Percentiles rank a stretch among this genome's conserved stretches.
Evolutionary conservation across 306 rosid genomes (phyloP).

Genomic region (Corylus heterophylla): DNA sequence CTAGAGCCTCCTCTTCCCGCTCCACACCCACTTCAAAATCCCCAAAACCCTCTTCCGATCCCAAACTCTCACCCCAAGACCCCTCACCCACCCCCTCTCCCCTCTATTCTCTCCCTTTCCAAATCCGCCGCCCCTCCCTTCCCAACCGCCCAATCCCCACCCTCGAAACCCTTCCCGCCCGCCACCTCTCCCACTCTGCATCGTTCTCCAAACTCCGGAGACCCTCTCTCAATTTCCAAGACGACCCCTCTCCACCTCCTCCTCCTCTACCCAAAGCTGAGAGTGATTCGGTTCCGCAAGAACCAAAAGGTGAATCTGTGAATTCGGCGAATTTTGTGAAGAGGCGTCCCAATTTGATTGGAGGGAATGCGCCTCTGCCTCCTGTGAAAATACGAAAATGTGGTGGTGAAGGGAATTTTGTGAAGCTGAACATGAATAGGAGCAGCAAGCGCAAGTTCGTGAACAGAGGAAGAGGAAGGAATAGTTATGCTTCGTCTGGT

Average conservation of each 20-base stretch:
- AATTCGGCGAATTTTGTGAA: conserved; percentile 20
- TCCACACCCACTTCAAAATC: conserved; percentile 38
- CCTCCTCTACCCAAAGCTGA: conserved; percentile 16
- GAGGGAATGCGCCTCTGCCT: conserved; percentile 52
- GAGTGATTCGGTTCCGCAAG: conserved; percentile 17
- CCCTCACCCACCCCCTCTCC: conserved; percentile 27
- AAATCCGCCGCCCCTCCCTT: conserved; percentile 56
- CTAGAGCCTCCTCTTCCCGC: conserved; percentile 33
- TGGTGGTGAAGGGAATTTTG: conserved; percentile 72
- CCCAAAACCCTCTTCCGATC: conserved; percentile 30
- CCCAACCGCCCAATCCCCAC: conserved; percentile 29
- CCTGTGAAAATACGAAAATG: conserved; percentile 44
- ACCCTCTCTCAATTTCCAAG: conserved; percentile 36
- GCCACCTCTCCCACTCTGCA: conserved; percentile 51
- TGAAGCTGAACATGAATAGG: conserved; percentile 61
- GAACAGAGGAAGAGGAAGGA: conserved; percentile 42
- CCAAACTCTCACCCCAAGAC: conserved; percentile 15
- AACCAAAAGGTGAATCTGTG: conserved; percentile 15
- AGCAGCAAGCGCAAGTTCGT: conserved; percentile 51
- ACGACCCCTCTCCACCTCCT: conserved; percentile 15
- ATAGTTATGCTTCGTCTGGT: conserved; percentile 17
- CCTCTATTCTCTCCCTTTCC: conserved; percentile 53
- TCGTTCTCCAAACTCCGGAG: conserved; percentile 66
- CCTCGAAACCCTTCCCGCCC: conserved; percentile 62
- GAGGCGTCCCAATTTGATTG: conserved; percentile 60